Evolutionary conservation across 2,329 filamentous ascomycete species (phyloP).

Genomic region (Epichloe gansuensis): DNA sequence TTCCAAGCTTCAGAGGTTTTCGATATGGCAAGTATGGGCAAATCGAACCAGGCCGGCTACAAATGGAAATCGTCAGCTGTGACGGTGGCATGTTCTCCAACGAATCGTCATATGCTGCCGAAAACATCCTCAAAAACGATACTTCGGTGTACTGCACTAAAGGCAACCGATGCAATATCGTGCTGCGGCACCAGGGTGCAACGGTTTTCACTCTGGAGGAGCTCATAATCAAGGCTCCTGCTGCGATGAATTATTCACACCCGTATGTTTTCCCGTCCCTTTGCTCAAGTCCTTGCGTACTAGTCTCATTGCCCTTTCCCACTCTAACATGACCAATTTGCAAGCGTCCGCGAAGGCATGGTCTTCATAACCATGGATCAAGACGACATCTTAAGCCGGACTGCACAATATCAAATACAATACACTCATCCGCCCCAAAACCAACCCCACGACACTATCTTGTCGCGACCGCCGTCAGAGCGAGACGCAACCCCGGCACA

Average conservation of each 20-base stretch:
- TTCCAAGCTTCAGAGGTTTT: constrained; percentile 43
- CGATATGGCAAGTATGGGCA: constrained; percentile 81
- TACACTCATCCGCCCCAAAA: constrained; percentile 30
- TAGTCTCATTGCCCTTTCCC: background rate
- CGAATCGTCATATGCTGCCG: constrained; percentile 51
- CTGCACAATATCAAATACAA: constrained; percentile 63
- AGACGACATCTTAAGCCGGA: constrained; percentile 61
- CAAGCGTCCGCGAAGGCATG: constrained; percentile 78
- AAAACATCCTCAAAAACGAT: constrained; percentile 77
- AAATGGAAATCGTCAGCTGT: constrained; percentile 81
- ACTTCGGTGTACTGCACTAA: constrained; percentile 82
- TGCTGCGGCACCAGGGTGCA: constrained; percentile 69
- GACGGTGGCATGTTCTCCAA: constrained; percentile 66
- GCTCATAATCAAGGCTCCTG: constrained; percentile 77
- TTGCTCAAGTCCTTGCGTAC: background rate
- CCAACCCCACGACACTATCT: background rate
- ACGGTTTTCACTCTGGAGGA: constrained; percentile 76
- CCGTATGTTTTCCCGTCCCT: constrained; percentile 48
- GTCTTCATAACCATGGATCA: constrained; percentile 81
- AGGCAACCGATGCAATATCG: constrained; percentile 74
- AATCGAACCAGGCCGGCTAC: constrained; percentile 67
- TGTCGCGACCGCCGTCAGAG: constrained; percentile 11
- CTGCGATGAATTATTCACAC: constrained; percentile 61
- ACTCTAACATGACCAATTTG: background rate
- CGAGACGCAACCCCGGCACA: constrained; percentile 17